These are phyloP conservation scores for Elongisporangium anandrum DNA, from an alignment of 352 stramenopile genomes.

Conservation along the genomic window DNA sequence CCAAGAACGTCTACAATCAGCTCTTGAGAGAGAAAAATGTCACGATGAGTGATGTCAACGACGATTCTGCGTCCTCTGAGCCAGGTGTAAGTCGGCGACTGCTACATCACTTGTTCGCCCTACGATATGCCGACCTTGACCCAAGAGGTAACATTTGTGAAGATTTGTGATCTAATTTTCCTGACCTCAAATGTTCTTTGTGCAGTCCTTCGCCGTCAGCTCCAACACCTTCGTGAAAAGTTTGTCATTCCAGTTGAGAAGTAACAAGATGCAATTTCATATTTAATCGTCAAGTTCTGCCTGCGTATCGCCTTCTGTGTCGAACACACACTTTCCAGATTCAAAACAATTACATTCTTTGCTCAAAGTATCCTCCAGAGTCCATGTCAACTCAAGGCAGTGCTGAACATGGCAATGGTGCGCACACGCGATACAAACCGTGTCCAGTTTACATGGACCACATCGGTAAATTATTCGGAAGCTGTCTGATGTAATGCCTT, in stretches of 20 bases:
- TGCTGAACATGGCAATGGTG: constrained; percentile 61
- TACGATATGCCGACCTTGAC: constrained; percentile 58
- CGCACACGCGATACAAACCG: constrained; percentile 65
- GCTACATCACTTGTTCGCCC: constrained; percentile 70
- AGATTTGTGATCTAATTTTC: neutral
- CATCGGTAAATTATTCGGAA: constrained; percentile 70
- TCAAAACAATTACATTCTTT: constrained; percentile 29
- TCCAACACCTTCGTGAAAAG: constrained; percentile 63
- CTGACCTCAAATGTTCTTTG: neutral
- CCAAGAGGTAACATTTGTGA: constrained; percentile 26
- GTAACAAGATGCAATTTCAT: constrained; percentile 1
- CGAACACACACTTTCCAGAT: constrained; percentile 31
- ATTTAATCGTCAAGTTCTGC: constrained; percentile 1
- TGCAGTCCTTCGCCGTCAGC: constrained; percentile 48
- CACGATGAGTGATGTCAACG: constrained; percentile 7
- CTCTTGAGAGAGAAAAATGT: constrained; percentile 19
- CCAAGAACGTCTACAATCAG: constrained; percentile 32
- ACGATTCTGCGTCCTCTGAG: constrained; percentile 7
- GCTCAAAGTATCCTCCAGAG: constrained; percentile 40
- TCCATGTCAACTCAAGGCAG: constrained; percentile 56
- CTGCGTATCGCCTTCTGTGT: neutral
- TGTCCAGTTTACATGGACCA: constrained; percentile 39
- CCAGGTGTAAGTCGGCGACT: constrained; percentile 39
- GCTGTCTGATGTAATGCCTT: constrained; percentile 65
- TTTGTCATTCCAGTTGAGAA: constrained; percentile 25